Percentiles rank a stretch among this genome's conserved stretches.
phyloP scores from a whole-genome alignment of 306 rosid genomes.

The Glycyrrhiza uralensis region DNA sequence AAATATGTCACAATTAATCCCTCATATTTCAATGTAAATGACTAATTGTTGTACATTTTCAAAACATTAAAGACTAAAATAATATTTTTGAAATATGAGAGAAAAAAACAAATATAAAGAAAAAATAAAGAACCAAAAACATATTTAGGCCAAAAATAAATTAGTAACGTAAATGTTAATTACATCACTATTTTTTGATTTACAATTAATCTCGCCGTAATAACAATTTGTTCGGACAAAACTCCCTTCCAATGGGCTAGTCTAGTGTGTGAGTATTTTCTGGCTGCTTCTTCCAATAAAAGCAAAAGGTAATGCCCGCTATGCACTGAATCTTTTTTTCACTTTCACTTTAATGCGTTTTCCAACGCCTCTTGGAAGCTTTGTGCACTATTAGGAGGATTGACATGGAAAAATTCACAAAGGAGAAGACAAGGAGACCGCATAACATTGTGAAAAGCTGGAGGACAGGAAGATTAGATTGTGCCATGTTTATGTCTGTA shows the following conservation, averaged over 20 bases:
- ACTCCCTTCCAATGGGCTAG: background rate
- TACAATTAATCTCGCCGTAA: background rate
- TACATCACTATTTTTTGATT: background rate
- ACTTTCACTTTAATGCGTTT: constrained; percentile 36
- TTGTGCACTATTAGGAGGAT: constrained; percentile 24
- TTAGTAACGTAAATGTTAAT: too few species aligned
- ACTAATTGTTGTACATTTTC: too few species aligned
- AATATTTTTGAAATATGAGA: too few species aligned
- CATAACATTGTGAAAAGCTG: background rate
- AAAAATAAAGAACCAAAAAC: too few species aligned
- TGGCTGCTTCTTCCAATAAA: constrained; percentile 9
- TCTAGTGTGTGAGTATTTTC: background rate
- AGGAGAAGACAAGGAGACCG: background rate
- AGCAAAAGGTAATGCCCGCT: constrained; percentile 9
- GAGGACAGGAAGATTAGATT: background rate
- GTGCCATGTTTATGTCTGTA: background rate
- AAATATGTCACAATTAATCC: too few species aligned
- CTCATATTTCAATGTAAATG: too few species aligned
- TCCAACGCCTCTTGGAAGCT: constrained; percentile 18
- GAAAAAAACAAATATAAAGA: too few species aligned
- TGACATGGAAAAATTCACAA: background rate
- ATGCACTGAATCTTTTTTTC: background rate
- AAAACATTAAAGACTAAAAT: too few species aligned
- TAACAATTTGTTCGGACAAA: background rate
- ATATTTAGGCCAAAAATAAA: too few species aligned